These are phyloP conservation scores for Candida freyschussii DNA, from an alignment of 1,139 yeast genomes.

Conservation along the genomic window DNA sequence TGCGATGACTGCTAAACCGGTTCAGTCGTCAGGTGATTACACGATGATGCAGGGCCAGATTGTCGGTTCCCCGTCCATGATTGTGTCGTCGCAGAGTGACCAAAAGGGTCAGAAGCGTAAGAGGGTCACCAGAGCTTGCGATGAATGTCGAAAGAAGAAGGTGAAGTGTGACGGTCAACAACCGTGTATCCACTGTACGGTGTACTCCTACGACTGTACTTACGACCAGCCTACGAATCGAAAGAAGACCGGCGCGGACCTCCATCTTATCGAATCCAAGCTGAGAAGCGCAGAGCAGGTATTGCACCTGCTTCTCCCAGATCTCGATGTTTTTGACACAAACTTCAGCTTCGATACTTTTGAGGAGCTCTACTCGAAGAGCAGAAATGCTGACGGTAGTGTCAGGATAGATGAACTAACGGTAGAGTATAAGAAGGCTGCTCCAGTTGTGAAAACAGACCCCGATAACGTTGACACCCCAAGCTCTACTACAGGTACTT, in stretches of 20 bases:
- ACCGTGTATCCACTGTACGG: slow-evolving; percentile 92
- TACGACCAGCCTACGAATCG: slow-evolving; percentile 74
- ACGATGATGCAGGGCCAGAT: too few species aligned
- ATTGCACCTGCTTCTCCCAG: slow-evolving; percentile 45
- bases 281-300: slow-evolving; percentile 33
- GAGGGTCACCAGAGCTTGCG: slow-evolving; percentile 89
- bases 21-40: too few species aligned
- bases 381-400: slow-evolving; percentile 1
- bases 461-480: slow-evolving; percentile 8
- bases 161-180: slow-evolving; percentile 92
- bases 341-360: slow-evolving; percentile 45
- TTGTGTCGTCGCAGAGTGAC: too few species aligned
- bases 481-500: slow-evolving; percentile 2
- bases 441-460: slow-evolving; percentile 7
- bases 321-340: slow-evolving; percentile 42
- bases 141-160: slow-evolving; percentile 76
- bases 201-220: slow-evolving; percentile 73
- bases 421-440: slow-evolving; percentile 10
- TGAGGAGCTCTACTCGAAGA: slow-evolving; percentile 23
- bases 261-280: slow-evolving; percentile 32
- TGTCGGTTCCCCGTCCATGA: too few species aligned
- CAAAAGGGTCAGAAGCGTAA: slow-evolving; percentile 46
- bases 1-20: too few species aligned
- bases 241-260: slow-evolving; percentile 36
- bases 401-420: slow-evolving; percentile 9